phyloP scores from a whole-genome alignment of 768 basidiomycete species.

The Boletales sp. region DNA sequence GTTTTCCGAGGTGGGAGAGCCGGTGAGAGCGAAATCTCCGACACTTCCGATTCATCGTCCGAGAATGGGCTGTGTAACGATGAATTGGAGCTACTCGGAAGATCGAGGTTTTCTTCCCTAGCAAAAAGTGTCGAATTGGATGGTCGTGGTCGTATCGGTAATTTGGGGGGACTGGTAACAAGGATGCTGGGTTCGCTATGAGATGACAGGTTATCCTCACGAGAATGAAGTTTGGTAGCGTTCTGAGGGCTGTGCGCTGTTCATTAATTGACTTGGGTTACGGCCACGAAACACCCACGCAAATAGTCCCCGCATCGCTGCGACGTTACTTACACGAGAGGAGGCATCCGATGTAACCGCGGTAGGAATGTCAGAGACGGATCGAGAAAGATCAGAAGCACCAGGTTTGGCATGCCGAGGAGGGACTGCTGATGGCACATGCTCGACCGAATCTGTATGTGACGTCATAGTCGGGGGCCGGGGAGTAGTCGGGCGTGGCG shows the following conservation, averaged over 20 bases:
- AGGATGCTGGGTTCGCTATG: slow-evolving; percentile 25
- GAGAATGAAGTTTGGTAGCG: slow-evolving; percentile 13
- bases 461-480: slow-evolving; percentile 17
- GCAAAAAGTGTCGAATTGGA: slow-evolving; percentile 16
- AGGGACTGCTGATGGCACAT: slow-evolving; percentile 11
- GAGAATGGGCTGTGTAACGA: slow-evolving; percentile 29
- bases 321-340: slow-evolving; percentile 26
- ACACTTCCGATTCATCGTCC: slow-evolving; percentile 27
- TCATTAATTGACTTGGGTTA: neutral
- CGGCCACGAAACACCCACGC: slow-evolving; percentile 9
- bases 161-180: slow-evolving; percentile 17
- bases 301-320: slow-evolving; percentile 37
- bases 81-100: slow-evolving; percentile 15
- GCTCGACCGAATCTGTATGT: slow-evolving; percentile 19
- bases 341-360: slow-evolving; percentile 3
- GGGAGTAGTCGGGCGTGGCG: slow-evolving; percentile 17
- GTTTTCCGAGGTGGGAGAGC: slow-evolving; percentile 5
- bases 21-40: slow-evolving; percentile 17
- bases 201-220: slow-evolving; percentile 14
- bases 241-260: slow-evolving; percentile 16
- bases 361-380: slow-evolving; percentile 1
- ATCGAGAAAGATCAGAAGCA: slow-evolving; percentile 2
- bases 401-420: slow-evolving; percentile 15
- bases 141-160: slow-evolving; percentile 12
- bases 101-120: slow-evolving; percentile 20